phyloP scores from a whole-genome alignment of 495 filamentous ascomycete genomes.

The Aspergillus steynii region DNA sequence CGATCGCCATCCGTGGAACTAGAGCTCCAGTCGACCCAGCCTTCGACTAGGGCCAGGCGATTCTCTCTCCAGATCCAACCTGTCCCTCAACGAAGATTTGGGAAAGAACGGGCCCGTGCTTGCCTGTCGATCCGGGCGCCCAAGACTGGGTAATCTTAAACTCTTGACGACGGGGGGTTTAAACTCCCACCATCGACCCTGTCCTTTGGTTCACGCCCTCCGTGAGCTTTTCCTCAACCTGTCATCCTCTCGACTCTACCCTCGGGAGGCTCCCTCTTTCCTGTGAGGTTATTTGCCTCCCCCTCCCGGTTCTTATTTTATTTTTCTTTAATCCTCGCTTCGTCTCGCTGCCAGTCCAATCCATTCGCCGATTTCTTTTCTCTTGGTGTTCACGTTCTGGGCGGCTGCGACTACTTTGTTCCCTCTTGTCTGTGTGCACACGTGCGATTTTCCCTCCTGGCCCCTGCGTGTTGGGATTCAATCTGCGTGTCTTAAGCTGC shows the following conservation, averaged over 20 bases:
- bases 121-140: slow-evolving; percentile 35
- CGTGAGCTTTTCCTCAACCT: slow-evolving; percentile 22
- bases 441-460: background rate
- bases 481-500: background rate
- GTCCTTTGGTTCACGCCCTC: slow-evolving; percentile 28
- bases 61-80: slow-evolving; percentile 36
- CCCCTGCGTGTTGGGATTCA: background rate
- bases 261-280: slow-evolving; percentile 11
- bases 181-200: slow-evolving; percentile 35
- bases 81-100: slow-evolving; percentile 27
- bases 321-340: slow-evolving; percentile 1
- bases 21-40: slow-evolving; percentile 23
- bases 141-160: slow-evolving; percentile 30
- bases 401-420: background rate
- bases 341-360: background rate
- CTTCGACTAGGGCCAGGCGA: slow-evolving; percentile 20
- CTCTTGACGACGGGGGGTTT: slow-evolving; percentile 29
- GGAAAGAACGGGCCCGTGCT: slow-evolving; percentile 38
- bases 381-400: background rate
- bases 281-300: slow-evolving; percentile 23
- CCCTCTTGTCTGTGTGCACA: background rate
- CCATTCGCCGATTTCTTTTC: background rate
- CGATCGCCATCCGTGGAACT: slow-evolving; percentile 36
- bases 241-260: slow-evolving; percentile 22
- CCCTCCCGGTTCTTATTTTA: slow-evolving; percentile 15